Conservation (phyloP, 2,329 filamentous ascomycete genomes). For the Phoma sp. region DNA sequence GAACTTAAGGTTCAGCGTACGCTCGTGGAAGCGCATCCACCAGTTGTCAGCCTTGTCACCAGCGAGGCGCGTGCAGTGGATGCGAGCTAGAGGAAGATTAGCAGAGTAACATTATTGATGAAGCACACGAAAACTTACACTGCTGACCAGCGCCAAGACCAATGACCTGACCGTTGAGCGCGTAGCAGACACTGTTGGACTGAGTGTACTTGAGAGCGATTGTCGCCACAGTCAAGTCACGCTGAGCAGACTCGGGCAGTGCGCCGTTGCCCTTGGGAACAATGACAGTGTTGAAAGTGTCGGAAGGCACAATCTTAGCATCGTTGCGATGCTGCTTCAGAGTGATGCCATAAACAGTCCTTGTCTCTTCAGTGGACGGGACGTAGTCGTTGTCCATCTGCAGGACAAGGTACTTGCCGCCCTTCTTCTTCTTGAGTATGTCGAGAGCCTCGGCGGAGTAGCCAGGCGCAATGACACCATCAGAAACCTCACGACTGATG, state of each 20-base stretch:
- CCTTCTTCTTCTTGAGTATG: constrained; percentile 97
- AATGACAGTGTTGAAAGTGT: constrained; percentile 83
- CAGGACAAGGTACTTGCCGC: constrained; percentile 92
- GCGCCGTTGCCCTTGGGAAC: constrained; percentile 78
- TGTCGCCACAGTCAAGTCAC: constrained; percentile 92
- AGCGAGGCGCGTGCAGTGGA: constrained; percentile 96
- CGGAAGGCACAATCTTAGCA: constrained; percentile 77
- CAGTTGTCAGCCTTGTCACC: constrained; percentile 99
- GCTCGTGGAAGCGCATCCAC: constrained; percentile 98
- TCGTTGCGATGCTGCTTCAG: constrained; percentile 94
- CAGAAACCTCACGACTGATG: constrained; percentile 96
- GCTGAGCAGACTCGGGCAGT: constrained; percentile 80
- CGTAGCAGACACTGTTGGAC: constrained; percentile 98
- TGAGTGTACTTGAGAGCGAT: constrained; percentile 98
- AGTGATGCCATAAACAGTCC: constrained; percentile 88
- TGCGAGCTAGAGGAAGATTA: constrained; percentile 62
- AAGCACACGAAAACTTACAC: constrained; percentile 50
- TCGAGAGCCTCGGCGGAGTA: constrained; percentile 86
- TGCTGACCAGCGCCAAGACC: constrained; percentile 96
- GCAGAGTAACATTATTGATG: constrained; percentile 3
- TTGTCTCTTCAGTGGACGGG: constrained; percentile 75
- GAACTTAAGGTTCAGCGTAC: constrained; percentile 88
- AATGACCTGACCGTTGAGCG: constrained; percentile 89
- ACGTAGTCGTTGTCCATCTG: constrained; percentile 90
- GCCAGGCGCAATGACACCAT: constrained; percentile 90